Evolutionary conservation across 345 rosid genomes (phyloP), one percentile per base, ranked within the genome.

Genomic region (Murraya paniculata): DNA sequence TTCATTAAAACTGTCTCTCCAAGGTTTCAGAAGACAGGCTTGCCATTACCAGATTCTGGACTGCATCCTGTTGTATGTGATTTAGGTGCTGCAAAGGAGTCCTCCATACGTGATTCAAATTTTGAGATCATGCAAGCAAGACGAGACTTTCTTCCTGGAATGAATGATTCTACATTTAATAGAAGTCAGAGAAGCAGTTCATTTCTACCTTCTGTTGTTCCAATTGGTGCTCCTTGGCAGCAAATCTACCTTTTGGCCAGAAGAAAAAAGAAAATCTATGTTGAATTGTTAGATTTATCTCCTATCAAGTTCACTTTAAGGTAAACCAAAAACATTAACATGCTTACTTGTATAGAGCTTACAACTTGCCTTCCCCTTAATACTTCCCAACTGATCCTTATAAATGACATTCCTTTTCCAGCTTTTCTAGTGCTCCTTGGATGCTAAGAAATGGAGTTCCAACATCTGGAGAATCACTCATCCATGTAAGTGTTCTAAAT

Each of bases 211-310:
- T 84, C 83, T 71, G 82, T 91, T 74, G 86, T 90, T 88, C 99
- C 99, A 53, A 88, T 95, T 71, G 99, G 99, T 75, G 99, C 97
- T 79, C 99, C 99, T 80, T 91, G 97, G 99, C 98, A 95, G 83
- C 82, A 86, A 77, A 91, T 95, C 82, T 87, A 88, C 81, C 87
- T 88, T 77, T 84, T 90, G 86, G 97, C 98, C 70, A 87, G 96
- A 88, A 91, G 94, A 78, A 89, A 90, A 74, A 89, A 84, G 88
- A 95, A 95, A 80, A 87, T 95, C 64, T 95, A 91, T 80, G 90
- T 95, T 76, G 98, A 95, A 88, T 79, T 90, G 79, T 87, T 95
- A 68, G 89, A 93, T 81, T 78, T 95, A 78, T 90, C 93, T 67
- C 92, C 98, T 64, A 75, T 95, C 71, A 90, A 89, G 78, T 90